Percentiles rank a stretch among this genome's conserved stretches.
phyloP scores from a whole-genome alignment of 2,329 filamentous ascomycete genomes.

The Microdochium trichocladiopsis region DNA sequence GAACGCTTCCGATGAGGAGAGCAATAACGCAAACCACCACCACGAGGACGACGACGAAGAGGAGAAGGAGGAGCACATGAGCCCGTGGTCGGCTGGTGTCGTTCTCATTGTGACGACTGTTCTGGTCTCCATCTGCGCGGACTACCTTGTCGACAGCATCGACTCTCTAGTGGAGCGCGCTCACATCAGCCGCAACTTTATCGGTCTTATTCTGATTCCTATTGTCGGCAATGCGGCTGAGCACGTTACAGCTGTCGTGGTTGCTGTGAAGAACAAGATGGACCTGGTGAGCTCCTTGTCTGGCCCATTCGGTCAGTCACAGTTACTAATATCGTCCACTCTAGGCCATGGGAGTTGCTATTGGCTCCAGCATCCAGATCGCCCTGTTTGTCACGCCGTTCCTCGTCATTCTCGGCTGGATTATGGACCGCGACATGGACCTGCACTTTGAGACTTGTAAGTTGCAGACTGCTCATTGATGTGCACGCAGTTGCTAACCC shows the following conservation, averaged over 20 bases:
- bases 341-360: constrained; percentile 68
- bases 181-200: constrained; percentile 73
- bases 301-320: too few species aligned
- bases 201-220: constrained; percentile 71
- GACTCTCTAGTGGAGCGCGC: constrained; percentile 62
- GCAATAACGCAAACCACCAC: constrained; percentile 10
- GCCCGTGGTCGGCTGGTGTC: constrained; percentile 54
- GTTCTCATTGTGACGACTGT: constrained; percentile 65
- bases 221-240: constrained; percentile 78
- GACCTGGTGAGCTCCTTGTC: constrained; percentile 34
- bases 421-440: constrained; percentile 64
- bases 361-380: constrained; percentile 78
- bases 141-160: constrained; percentile 72
- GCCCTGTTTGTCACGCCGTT: constrained; percentile 75
- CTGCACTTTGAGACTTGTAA: constrained; percentile 68
- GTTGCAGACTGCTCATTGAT: constrained; percentile 8
- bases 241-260: constrained; percentile 75
- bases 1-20: constrained; percentile 11
- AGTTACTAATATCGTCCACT: constrained; percentile 13
- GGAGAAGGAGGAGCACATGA: constrained; percentile 44
- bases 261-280: constrained; percentile 73
- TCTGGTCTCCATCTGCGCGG: constrained; percentile 66
- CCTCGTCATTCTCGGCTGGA: constrained; percentile 74
- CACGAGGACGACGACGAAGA: constrained; percentile 30
- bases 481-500: constrained; percentile 8